Conservation (phyloP, 768 basidiomycete species). For the Auriculariales sp. region DNA sequence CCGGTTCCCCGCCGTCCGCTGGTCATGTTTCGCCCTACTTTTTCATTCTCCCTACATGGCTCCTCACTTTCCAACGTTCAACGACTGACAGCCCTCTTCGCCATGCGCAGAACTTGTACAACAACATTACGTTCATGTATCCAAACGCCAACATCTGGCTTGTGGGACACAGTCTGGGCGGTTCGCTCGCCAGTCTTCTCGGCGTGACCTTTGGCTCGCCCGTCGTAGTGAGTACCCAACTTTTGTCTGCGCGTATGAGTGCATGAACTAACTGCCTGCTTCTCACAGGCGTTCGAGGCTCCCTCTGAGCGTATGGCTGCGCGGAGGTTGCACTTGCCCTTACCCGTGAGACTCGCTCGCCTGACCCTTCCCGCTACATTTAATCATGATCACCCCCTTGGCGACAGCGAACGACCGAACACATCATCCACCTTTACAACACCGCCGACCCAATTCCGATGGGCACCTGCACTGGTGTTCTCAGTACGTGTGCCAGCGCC, state of each 20-base stretch:
- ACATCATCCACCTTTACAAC: constrained; percentile 41
- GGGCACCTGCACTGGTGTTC: constrained; percentile 34
- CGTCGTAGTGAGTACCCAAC: too few species aligned
- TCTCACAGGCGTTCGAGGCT: constrained; percentile 52
- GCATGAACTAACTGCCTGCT: too few species aligned
- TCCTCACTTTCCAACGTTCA: too few species aligned
- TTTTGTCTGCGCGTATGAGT: too few species aligned
- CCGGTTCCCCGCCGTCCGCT: too few species aligned
- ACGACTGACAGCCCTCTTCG: too few species aligned
- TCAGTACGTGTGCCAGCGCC: constrained; percentile 40
- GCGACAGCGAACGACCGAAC: constrained; percentile 9
- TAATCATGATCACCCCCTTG: neutral
- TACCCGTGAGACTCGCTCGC: constrained; percentile 25
- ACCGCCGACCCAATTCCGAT: constrained; percentile 61
- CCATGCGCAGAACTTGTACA: constrained; percentile 75
- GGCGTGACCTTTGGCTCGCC: constrained; percentile 53
- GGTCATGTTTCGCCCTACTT: too few species aligned
- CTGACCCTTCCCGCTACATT: neutral
- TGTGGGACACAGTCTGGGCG: constrained; percentile 49
- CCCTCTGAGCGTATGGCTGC: constrained; percentile 53
- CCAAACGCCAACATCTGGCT: constrained; percentile 84
- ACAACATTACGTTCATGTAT: constrained; percentile 87
- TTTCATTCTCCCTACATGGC: too few species aligned
- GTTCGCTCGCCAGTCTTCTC: constrained; percentile 46
- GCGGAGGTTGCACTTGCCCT: constrained; percentile 43